Evolutionary conservation across 2,329 filamentous ascomycete genomes (phyloP).

Genomic region (Exophiala alcalophila): DNA sequence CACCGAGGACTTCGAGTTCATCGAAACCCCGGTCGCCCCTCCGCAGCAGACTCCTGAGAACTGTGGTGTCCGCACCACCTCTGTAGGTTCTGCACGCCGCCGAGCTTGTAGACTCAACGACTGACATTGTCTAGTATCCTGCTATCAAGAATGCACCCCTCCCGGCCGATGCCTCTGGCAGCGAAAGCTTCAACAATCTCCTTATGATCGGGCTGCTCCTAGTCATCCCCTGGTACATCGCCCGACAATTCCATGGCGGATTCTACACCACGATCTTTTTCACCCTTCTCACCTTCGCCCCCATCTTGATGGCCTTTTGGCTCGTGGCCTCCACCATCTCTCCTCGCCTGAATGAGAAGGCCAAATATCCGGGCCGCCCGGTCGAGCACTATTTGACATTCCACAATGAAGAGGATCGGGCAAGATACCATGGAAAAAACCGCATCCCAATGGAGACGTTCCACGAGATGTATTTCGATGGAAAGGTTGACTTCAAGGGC

Average conservation of each 20-base stretch:
- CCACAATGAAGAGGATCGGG: constrained; percentile 46
- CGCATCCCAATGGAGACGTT: constrained; percentile 80
- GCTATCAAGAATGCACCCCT: constrained; percentile 92
- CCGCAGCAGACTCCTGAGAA: constrained; percentile 52
- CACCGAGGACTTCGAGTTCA: constrained; percentile 50
- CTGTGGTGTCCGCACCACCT: constrained; percentile 61
- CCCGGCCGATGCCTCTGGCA: constrained; percentile 80
- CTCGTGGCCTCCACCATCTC: constrained; percentile 72
- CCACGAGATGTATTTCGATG: constrained; percentile 96
- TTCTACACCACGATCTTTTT: constrained; percentile 87
- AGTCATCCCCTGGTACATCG: constrained; percentile 72
- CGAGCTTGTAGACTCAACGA: no score
- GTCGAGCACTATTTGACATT: constrained; percentile 76
- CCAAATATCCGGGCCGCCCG: constrained; percentile 75
- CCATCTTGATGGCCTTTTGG: constrained; percentile 82
- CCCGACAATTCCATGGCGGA: constrained; percentile 80
- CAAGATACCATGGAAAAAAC: constrained; percentile 49
- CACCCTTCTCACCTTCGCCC: constrained; percentile 70
- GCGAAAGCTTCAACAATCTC: constrained; percentile 82
- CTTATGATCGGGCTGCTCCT: constrained; percentile 68
- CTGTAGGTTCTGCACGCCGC: constrained; percentile 44
- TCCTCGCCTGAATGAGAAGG: constrained; percentile 91
- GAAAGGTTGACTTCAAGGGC: constrained; percentile 91
- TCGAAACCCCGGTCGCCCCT: constrained; percentile 60
- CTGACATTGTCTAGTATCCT: constrained; percentile 61